phyloP scores from a whole-genome alignment of 352 stramenopile genomes.

The Phytophthora sojae region DNA sequence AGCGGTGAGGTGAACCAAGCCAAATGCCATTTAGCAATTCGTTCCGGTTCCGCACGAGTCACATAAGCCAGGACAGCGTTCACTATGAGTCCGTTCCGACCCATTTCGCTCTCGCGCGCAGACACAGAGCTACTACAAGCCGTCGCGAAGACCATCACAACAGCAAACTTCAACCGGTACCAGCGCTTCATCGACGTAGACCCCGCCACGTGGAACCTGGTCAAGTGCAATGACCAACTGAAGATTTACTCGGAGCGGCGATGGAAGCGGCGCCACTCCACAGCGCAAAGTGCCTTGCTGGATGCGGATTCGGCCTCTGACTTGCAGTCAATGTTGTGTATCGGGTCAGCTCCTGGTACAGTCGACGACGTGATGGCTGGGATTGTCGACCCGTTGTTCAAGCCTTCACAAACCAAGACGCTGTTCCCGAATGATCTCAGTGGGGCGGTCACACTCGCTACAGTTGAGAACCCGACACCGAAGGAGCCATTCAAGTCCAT shows the following conservation, averaged over 20 bases:
- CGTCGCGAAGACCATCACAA: constrained; percentile 37
- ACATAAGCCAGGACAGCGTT: not conserved
- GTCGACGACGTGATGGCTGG: constrained; percentile 43
- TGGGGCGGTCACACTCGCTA: constrained; percentile 28
- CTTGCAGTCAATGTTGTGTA: constrained; percentile 22
- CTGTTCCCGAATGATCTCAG: constrained; percentile 43
- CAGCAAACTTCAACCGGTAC: constrained; percentile 44
- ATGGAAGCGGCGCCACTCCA: constrained; percentile 10
- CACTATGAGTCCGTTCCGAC: constrained; percentile 35
- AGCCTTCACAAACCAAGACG: constrained; percentile 34
- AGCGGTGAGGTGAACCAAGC: not conserved
- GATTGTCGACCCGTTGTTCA: constrained; percentile 35
- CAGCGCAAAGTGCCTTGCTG: not conserved
- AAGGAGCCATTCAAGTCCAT: constrained; percentile 48
- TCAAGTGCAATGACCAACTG: constrained; percentile 34
- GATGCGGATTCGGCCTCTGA: constrained; percentile 2
- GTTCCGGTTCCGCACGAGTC: not conserved
- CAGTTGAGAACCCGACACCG: constrained; percentile 29
- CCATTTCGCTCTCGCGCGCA: constrained; percentile 26
- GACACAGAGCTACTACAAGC: constrained; percentile 29
- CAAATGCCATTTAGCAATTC: constrained; percentile 19
- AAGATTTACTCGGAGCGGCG: constrained; percentile 25
- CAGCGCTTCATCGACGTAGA: constrained; percentile 25
- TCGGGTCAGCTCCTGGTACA: constrained; percentile 37
- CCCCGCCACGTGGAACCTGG: constrained; percentile 27